Percentiles rank a stretch among this genome's conserved stretches.
These are phyloP conservation scores for Aspergillus baeticus DNA, from an alignment of 495 filamentous ascomycete species.

Conservation along the genomic window DNA sequence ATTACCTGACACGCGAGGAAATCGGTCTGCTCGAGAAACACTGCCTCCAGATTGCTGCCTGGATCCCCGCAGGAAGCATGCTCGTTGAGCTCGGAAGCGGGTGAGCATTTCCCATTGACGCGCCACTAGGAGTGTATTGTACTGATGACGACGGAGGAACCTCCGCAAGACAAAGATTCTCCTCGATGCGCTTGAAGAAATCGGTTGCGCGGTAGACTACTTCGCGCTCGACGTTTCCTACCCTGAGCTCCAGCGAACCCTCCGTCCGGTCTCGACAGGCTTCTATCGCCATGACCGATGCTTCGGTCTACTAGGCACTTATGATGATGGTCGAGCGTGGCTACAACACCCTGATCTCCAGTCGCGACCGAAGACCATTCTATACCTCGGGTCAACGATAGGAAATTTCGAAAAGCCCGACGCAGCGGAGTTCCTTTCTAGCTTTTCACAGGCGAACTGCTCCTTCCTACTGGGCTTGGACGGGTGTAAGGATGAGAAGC, in stretches of 20 bases:
- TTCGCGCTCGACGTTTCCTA: conserved; percentile 75
- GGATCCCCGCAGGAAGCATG: conserved; percentile 64
- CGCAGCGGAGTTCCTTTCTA: conserved; percentile 5
- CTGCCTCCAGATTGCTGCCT: conserved; percentile 58
- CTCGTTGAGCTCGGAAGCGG: conserved; percentile 78
- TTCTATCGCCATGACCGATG: conserved; percentile 63
- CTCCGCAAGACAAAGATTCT: conserved; percentile 74
- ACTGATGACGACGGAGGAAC: conserved; percentile 51
- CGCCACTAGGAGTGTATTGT: not conserved
- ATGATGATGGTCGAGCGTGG: conserved; percentile 76
- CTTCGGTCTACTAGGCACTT: conserved; percentile 72
- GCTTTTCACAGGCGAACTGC: not conserved
- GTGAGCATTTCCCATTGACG: conserved; percentile 44
- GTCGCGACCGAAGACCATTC: conserved; percentile 6
- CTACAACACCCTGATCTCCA: conserved; percentile 54
- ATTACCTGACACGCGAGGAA: conserved; percentile 78
- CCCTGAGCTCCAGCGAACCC: conserved; percentile 65
- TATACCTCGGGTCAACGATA: conserved; percentile 8
- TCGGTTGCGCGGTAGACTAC: conserved; percentile 65
- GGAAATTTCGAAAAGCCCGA: conserved; percentile 7
- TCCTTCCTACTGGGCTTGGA: conserved; percentile 10
- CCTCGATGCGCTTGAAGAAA: conserved; percentile 64
- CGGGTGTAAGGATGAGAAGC: not conserved
- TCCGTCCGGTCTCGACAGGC: conserved; percentile 56
- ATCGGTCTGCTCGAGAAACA: conserved; percentile 63